phyloP scores from a whole-genome alignment of 2,329 filamentous ascomycete species.

The Podosphaera aphanis region DNA sequence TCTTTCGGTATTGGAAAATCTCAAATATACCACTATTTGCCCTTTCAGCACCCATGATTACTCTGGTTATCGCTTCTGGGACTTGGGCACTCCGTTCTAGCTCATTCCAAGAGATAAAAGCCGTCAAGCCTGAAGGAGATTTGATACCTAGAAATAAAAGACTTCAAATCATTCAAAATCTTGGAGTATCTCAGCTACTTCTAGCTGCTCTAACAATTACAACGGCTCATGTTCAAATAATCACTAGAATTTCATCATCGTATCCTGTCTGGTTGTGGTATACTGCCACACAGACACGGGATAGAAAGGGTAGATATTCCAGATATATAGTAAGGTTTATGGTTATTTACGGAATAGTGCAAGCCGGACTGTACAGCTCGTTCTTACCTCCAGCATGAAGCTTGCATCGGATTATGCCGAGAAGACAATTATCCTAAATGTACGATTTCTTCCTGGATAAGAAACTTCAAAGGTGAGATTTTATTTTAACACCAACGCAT shows the following conservation, averaged over 20 bases:
- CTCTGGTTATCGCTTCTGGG: slow-evolving; percentile 40
- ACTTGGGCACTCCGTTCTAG: slow-evolving; percentile 18
- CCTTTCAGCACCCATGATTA: slow-evolving; percentile 56
- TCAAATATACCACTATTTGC: slow-evolving; percentile 74
- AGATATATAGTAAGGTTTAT: slow-evolving; percentile 27
- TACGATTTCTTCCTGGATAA: too few species aligned
- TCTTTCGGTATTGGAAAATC: slow-evolving; percentile 73
- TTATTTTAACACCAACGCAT: too few species aligned
- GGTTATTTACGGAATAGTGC: slow-evolving; percentile 61
- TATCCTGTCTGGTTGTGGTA: slow-evolving; percentile 82
- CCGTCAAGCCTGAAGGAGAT: neutral
- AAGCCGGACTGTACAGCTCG: slow-evolving; percentile 63
- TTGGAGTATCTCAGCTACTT: slow-evolving; percentile 51
- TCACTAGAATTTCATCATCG: slow-evolving; percentile 68
- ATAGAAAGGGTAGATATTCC: slow-evolving; percentile 1
- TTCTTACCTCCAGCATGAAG: slow-evolving; percentile 69
- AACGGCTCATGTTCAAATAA: slow-evolving; percentile 81
- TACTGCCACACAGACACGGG: slow-evolving; percentile 25
- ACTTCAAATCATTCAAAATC: slow-evolving; percentile 12
- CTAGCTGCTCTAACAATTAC: slow-evolving; percentile 50
- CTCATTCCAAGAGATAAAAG: neutral
- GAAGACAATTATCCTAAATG: too few species aligned
- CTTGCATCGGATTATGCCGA: too few species aligned
- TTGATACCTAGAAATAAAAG: neutral
- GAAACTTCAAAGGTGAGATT: too few species aligned